Base-by-base conservation (phyloP, 2,329 filamentous ascomycete species). In the Sporothrix euskadiensis region DNA sequence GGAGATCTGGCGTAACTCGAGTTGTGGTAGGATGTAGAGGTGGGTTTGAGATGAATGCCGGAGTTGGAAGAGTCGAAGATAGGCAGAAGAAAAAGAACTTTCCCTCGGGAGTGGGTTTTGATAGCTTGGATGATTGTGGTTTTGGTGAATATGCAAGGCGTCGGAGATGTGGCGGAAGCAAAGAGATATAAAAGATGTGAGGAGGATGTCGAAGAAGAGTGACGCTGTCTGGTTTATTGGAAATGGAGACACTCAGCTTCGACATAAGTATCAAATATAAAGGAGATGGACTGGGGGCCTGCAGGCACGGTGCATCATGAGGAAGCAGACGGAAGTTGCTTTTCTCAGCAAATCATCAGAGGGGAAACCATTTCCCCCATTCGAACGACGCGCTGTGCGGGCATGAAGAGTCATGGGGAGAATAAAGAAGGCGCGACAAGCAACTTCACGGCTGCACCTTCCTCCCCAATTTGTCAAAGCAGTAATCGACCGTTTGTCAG, bases 281-380 rank as follows among this genome's bases (percentile, higher is more conserved):
- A 68, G 26, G 10, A 32, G 44, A 30, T 16, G 12, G 41, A 32
- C 26, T 26, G 26, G 26, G 26, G 9, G 44, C 2, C 22, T 26
- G 14, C n/a, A 47, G 10, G 39, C 10, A 7, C n/a, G 12, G 61
- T 47, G 39, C 22, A 66, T 66, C 61, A n/a, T n/a, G 22, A 68
- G 30, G 47, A 68, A 68, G 63, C 44, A 32, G 65, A 66, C 61
- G 47, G 39, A 66, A 66, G 39, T 5, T 19, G 16, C 6, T 35
- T 68, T 68, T 68, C 65, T 68, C 65, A 68, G 41, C 65, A 35
- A 52, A 12, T 19, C 8, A n/a, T 19, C 16, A 16, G 26, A 35
- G 65, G 65, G 47, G 65, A 68, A 52, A 68, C 65, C 22, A 35
- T 68, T 49, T 12, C 65, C 65, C 44, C 44, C 47, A 30, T 66